Conservation (phyloP, 805 yeast genomes). For the Grigorovia yakushimaensis region DNA sequence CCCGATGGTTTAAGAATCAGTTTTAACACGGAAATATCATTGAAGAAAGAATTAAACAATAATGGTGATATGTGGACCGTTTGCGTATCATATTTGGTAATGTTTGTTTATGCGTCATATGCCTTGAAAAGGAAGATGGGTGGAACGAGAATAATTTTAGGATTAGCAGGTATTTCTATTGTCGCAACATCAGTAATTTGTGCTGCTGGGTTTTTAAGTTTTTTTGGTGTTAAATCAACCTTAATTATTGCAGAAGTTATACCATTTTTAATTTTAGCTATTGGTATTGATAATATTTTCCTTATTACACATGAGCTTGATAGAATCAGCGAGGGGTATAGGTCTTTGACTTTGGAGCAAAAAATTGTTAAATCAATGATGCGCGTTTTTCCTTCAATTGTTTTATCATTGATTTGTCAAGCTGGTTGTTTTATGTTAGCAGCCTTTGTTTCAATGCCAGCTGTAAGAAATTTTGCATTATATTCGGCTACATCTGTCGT, state of each 20-base stretch:
- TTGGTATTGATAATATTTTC: constrained; percentile 94
- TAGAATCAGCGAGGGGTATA: constrained; percentile 37
- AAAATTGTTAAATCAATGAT: constrained; percentile 58
- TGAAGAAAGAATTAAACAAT: constrained; percentile 74
- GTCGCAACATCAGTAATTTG: constrained; percentile 73
- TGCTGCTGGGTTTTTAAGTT: constrained; percentile 72
- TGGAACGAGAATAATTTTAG: constrained; percentile 51
- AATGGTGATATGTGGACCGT: constrained; percentile 70
- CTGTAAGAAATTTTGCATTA: constrained; percentile 85
- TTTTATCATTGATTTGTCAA: constrained; percentile 69
- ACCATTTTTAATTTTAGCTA: constrained; percentile 84
- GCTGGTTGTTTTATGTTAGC: constrained; percentile 73
- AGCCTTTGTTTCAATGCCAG: constrained; percentile 84
- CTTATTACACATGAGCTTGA: constrained; percentile 73
- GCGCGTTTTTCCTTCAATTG: constrained; percentile 78
- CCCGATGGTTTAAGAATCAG: constrained; percentile 51
- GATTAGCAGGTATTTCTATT: constrained; percentile 73
- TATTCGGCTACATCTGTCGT: constrained; percentile 83
- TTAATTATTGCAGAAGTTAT: constrained; percentile 93
- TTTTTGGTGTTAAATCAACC: constrained; percentile 75
- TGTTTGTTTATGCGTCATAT: constrained; percentile 82
- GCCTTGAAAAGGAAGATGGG: constrained; percentile 40
- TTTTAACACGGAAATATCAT: constrained; percentile 74
- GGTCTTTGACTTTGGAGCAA: constrained; percentile 42
- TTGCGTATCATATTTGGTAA: constrained; percentile 62